phyloP scores from a whole-genome alignment of 108 stramenopile species.

The Cyclotella kingstonii region DNA sequence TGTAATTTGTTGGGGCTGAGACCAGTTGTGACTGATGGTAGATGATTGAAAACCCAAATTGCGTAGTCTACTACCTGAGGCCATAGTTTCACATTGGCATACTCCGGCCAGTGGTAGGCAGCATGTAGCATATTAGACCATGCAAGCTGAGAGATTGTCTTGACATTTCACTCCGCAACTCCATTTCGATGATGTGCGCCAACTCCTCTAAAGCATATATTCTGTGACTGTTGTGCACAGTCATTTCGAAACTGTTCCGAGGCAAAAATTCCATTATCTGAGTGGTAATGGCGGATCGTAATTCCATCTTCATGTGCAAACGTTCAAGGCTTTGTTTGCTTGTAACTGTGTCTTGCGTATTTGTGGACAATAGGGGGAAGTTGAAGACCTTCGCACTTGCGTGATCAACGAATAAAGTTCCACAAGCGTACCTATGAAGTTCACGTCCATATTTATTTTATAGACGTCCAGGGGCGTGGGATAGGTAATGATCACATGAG shows the following conservation, averaged over 20 bases:
- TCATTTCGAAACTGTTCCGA: slow-evolving; percentile 14
- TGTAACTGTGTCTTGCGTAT: not conserved
- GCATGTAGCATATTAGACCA: slow-evolving; percentile 47
- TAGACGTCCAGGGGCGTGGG: not conserved
- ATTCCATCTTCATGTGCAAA: slow-evolving; percentile 1
- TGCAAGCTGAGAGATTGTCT: slow-evolving; percentile 30
- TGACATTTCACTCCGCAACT: slow-evolving; percentile 44
- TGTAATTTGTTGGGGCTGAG: slow-evolving; percentile 32
- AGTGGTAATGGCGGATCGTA: slow-evolving; percentile 14
- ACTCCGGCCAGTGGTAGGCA: slow-evolving; percentile 45
- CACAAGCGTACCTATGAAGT: not conserved
- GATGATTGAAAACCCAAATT: slow-evolving; percentile 32
- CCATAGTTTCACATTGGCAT: slow-evolving; percentile 30
- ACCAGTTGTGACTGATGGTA: slow-evolving; percentile 21
- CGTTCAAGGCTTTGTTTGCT: not conserved
- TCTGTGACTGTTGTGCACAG: slow-evolving; percentile 9
- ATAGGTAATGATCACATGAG: slow-evolving; percentile 3
- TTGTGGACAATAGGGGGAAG: not conserved
- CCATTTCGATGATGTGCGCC: slow-evolving; percentile 64
- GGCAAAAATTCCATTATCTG: slow-evolving; percentile 35
- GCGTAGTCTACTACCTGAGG: slow-evolving; percentile 41
- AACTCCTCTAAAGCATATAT: slow-evolving; percentile 34
- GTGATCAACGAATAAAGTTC: slow-evolving; percentile 1
- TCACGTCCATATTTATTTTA: not conserved
- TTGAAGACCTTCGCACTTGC: slow-evolving; percentile 6